These are phyloP conservation scores for Penicillium capsulatum DNA, from an alignment of 2,329 filamentous ascomycete species.

Conservation along the genomic window DNA sequence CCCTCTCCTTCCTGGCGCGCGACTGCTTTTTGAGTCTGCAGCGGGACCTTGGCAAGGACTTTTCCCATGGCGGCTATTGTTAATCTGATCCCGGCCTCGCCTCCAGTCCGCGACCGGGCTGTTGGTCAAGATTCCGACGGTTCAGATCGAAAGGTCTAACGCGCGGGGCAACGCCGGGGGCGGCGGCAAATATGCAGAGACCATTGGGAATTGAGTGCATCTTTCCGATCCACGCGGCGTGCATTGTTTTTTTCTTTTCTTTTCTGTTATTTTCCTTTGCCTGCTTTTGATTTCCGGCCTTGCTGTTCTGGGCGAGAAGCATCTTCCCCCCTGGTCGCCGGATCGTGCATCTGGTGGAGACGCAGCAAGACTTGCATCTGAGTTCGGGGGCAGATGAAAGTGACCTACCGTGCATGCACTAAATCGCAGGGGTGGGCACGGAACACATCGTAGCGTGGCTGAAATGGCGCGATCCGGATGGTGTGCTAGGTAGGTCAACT, in stretches of 20 bases:
- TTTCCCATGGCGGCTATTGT: conserved; percentile 8
- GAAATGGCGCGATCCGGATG: conserved; percentile 21
- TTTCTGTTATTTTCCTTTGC: too few species aligned
- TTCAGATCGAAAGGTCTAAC: conserved; percentile 21
- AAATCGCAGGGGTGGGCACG: conserved; percentile 19
- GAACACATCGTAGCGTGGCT: conserved; percentile 23
- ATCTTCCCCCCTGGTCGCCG: conserved; percentile 3
- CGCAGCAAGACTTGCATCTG: conserved; percentile 11
- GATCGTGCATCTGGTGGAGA: conserved; percentile 6
- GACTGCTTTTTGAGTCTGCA: not conserved
- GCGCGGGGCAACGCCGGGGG: conserved; percentile 10
- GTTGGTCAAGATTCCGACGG: conserved; percentile 21
- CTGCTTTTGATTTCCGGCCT: too few species aligned
- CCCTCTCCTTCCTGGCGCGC: conserved; percentile 1
- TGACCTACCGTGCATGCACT: conserved; percentile 25
- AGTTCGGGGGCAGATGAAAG: conserved; percentile 15
- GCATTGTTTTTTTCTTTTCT: too few species aligned
- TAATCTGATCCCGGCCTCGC: conserved; percentile 15
- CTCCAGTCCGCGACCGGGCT: conserved; percentile 14
- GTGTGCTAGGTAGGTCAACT: conserved; percentile 9
- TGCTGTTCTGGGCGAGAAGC: too few species aligned
- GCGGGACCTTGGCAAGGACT: not conserved
- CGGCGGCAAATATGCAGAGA: not conserved
- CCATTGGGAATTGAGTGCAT: not conserved
- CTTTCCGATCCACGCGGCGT: too few species aligned